Evolutionary conservation across 2,329 filamentous ascomycete genomes (phyloP).

Genomic region (Colletotrichum musicola): DNA sequence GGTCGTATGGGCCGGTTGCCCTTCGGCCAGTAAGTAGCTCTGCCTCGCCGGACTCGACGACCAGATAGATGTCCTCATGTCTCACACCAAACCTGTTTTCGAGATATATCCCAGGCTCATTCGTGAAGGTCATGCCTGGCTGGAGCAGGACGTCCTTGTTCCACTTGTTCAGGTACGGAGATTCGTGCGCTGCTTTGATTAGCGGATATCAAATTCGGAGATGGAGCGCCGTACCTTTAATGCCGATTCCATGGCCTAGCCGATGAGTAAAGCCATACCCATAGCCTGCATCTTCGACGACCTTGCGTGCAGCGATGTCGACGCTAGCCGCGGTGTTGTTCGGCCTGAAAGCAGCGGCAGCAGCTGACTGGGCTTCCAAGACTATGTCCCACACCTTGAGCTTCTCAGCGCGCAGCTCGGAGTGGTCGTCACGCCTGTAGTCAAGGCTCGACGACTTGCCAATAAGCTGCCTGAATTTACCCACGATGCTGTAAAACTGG

Average conservation of each 20-base stretch:
- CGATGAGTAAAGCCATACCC: constrained; percentile 71
- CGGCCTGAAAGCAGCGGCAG: constrained; percentile 61
- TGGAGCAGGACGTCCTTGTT: constrained; percentile 61
- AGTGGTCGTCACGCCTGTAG: background rate
- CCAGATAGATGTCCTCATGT: constrained; percentile 72
- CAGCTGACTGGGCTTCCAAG: constrained; percentile 70
- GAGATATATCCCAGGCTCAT: constrained; percentile 74
- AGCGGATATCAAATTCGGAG: background rate
- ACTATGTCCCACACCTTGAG: constrained; percentile 71
- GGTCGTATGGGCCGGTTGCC: constrained; percentile 66
- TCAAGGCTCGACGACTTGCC: background rate
- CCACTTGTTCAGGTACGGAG: constrained; percentile 73
- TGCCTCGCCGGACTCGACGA: constrained; percentile 65
- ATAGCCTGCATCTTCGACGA: constrained; percentile 71
- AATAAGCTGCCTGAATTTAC: background rate
- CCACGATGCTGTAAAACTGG: background rate
- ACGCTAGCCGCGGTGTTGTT: constrained; percentile 69
- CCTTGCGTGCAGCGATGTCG: constrained; percentile 69
- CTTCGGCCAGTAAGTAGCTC: constrained; percentile 67
- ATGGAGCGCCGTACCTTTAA: constrained; percentile 57
- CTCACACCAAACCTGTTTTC: constrained; percentile 71
- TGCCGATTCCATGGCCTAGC: constrained; percentile 74
- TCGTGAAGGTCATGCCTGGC: constrained; percentile 73
- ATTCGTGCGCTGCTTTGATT: constrained; percentile 64
- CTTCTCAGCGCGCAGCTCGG: constrained; percentile 59